A percentile compares a stretch with the other conserved stretches of the same genome.
These are phyloP conservation scores for Coprinopsis marcescibilis DNA, from an alignment of 768 basidiomycete genomes.

Conservation along the genomic window DNA sequence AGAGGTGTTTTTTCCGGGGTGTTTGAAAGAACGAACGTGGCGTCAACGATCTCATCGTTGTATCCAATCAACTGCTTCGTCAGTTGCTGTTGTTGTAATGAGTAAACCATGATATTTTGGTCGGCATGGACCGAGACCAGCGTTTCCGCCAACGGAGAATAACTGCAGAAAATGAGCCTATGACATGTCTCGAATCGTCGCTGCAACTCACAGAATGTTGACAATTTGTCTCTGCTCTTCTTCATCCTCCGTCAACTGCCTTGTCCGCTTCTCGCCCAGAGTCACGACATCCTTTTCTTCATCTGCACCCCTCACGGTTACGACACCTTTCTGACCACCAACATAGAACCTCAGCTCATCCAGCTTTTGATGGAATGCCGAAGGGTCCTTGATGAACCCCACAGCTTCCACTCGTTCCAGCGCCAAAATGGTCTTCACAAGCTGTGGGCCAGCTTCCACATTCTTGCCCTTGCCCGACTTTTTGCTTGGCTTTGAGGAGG, in stretches of 20 bases:
- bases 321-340: slow-evolving; percentile 83
- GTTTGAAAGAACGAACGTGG: slow-evolving; percentile 51
- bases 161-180: slow-evolving; percentile 39
- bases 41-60: slow-evolving; percentile 97
- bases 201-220: slow-evolving; percentile 65
- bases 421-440: slow-evolving; percentile 75
- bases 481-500: slow-evolving; percentile 22
- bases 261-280: slow-evolving; percentile 48
- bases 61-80: slow-evolving; percentile 87
- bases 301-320: slow-evolving; percentile 81
- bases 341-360: slow-evolving; percentile 68
- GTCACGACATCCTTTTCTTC: slow-evolving; percentile 54
- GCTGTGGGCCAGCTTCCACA: slow-evolving; percentile 43
- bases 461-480: slow-evolving; percentile 42
- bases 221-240: slow-evolving; percentile 85
- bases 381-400: slow-evolving; percentile 53
- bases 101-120: slow-evolving; percentile 94
- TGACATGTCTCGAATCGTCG: slow-evolving; percentile 5
- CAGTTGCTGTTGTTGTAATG: slow-evolving; percentile 56
- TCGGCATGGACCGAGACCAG: slow-evolving; percentile 88
- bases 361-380: slow-evolving; percentile 30
- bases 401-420: slow-evolving; percentile 86
- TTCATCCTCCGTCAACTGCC: slow-evolving; percentile 40
- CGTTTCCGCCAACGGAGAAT: slow-evolving; percentile 55
- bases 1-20: slow-evolving; percentile 37